These are phyloP conservation scores for Metschnikowia sp. DNA, from an alignment of 805 yeast species.

Conservation along the genomic window DNA sequence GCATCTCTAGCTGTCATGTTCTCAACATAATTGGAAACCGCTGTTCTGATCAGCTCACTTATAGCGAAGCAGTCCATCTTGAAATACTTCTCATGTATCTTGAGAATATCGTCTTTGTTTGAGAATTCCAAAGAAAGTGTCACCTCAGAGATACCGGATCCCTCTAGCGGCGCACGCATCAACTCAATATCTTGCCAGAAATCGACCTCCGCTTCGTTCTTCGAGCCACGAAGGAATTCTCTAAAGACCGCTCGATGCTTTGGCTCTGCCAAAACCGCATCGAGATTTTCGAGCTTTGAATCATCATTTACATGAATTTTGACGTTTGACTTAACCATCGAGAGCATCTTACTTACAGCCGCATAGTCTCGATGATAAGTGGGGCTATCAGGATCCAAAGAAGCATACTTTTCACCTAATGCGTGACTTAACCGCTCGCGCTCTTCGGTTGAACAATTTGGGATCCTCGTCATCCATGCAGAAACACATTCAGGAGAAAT, in stretches of 20 bases:
- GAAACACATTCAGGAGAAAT: conserved; percentile 1
- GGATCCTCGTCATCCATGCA: conserved; percentile 5
- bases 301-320: too few relatives aligned
- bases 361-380: background rate
- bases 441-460: background rate
- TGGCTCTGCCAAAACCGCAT: conserved; percentile 9
- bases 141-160: conserved; percentile 27
- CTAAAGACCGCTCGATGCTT: conserved; percentile 11
- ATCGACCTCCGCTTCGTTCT: conserved; percentile 34
- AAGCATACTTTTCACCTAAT: background rate
- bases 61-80: conserved; percentile 11
- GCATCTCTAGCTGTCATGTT: conserved; percentile 6
- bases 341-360: background rate
- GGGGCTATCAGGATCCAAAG: background rate
- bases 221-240: conserved; percentile 12
- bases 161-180: conserved; percentile 71
- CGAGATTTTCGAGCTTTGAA: conserved; percentile 5
- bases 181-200: conserved; percentile 68
- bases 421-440: background rate
- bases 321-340: background rate
- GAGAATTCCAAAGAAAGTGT: conserved; percentile 40
- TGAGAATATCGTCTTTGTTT: conserved; percentile 51
- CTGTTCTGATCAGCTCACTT: background rate
- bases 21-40: conserved; percentile 9
- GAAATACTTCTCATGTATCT: conserved; percentile 46